Conservation (phyloP, 805 yeast genomes). For the Yamadazyma phyllophila region DNA sequence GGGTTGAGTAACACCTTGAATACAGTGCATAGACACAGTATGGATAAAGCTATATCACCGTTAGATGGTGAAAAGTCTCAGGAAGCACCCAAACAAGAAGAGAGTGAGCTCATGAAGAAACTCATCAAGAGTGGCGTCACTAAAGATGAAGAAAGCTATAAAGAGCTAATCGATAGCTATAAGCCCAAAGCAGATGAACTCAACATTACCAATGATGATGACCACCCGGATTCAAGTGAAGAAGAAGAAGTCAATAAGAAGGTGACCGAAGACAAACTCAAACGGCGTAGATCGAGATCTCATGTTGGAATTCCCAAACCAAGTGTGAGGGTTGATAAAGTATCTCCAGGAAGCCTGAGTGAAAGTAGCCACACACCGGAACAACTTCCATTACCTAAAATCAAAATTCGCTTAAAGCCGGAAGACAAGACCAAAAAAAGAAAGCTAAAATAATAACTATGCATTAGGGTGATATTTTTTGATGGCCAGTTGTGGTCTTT, state of each 20-base stretch:
- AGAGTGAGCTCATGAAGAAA: conserved; percentile 36
- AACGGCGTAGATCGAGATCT: conserved; percentile 16
- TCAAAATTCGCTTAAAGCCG: conserved; percentile 12
- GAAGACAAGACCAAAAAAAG: conserved; percentile 13
- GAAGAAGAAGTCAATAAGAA: conserved; percentile 21
- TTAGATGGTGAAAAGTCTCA: conserved; percentile 8
- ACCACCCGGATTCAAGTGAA: conserved; percentile 13
- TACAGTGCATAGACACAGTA: conserved; percentile 20
- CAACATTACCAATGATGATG: conserved; percentile 35
- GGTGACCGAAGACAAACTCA: conserved; percentile 8
- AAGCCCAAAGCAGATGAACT: conserved; percentile 4
- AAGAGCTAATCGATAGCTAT: conserved; percentile 10
- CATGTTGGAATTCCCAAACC: conserved; percentile 14
- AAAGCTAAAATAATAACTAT: background rate
- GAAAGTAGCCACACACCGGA: background rate
- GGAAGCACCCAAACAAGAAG: conserved; percentile 6
- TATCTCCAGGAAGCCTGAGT: background rate
- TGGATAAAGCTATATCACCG: conserved; percentile 16
- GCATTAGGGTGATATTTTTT: no score
- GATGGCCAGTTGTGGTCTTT: background rate
- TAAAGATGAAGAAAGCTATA: conserved; percentile 17
- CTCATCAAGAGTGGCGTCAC: conserved; percentile 33
- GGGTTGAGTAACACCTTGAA: conserved; percentile 28
- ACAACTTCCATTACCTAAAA: conserved; percentile 12
- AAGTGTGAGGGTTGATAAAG: background rate